phyloP scores from a whole-genome alignment of 805 yeast species.

The Spathaspora girioi region DNA sequence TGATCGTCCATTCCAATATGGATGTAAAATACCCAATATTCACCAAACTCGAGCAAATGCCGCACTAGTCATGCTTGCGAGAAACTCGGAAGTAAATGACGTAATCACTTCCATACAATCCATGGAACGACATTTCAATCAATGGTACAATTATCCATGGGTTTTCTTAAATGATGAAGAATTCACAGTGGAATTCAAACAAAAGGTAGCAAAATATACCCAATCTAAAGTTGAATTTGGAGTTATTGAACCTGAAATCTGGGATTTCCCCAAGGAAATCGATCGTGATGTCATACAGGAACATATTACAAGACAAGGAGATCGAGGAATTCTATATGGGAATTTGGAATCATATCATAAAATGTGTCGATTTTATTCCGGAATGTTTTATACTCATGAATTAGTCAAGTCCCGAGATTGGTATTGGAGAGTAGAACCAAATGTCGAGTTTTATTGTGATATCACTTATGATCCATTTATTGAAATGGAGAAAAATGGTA shows the following conservation, averaged over 20 bases:
- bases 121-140: constrained; percentile 84
- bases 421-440: constrained; percentile 98
- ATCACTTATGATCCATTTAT: constrained; percentile 86
- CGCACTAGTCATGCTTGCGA: constrained; percentile 75
- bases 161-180: constrained; percentile 80
- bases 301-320: constrained; percentile 71
- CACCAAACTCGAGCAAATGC: constrained; percentile 63
- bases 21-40: constrained; percentile 49
- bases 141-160: constrained; percentile 94
- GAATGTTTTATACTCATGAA: constrained; percentile 77
- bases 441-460: constrained; percentile 86
- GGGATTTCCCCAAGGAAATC: constrained; percentile 58
- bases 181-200: constrained; percentile 63
- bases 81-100: constrained; percentile 78
- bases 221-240: constrained; percentile 72
- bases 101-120: constrained; percentile 70
- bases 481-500: constrained; percentile 67
- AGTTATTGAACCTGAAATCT: constrained; percentile 47
- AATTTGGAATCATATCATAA: constrained; percentile 78
- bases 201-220: constrained; percentile 48
- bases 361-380: constrained; percentile 93
- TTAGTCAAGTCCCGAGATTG: constrained; percentile 69
- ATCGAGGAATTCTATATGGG: constrained; percentile 81
- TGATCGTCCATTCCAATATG: constrained; percentile 48
- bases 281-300: constrained; percentile 48